phyloP scores from a whole-genome alignment of 163 green algal species.

The Volvox carteri region DNA sequence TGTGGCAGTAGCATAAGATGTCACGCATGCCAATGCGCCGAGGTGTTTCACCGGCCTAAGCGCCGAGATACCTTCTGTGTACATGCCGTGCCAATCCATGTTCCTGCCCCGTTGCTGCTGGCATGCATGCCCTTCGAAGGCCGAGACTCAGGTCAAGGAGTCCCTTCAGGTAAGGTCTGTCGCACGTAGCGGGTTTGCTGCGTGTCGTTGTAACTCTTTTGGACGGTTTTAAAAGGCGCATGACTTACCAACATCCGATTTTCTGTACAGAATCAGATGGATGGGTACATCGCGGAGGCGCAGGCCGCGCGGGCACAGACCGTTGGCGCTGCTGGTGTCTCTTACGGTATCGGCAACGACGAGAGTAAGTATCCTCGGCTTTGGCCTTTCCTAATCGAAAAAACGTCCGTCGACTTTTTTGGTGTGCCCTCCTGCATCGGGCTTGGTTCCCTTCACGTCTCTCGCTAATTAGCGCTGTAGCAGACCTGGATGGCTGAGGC shows the following conservation, averaged over 20 bases:
- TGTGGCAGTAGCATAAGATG: too few species aligned
- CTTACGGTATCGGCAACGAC: conserved; percentile 21
- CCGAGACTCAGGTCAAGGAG: not conserved
- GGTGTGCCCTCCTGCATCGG: not conserved
- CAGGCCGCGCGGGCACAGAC: conserved; percentile 43
- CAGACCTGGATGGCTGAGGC: too few species aligned
- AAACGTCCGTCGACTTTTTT: not conserved
- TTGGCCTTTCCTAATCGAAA: not conserved
- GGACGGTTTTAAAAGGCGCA: not conserved
- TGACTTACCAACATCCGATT: not conserved
- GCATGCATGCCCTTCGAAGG: too few species aligned
- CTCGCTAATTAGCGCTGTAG: too few species aligned
- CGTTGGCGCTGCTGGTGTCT: not conserved
- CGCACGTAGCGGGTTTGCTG: not conserved
- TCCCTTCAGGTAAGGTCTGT: not conserved
- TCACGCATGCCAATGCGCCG: too few species aligned
- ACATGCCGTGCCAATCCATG: too few species aligned
- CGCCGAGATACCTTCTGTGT: too few species aligned
- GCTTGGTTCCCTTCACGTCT: too few species aligned
- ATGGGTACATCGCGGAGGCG: conserved; percentile 59
- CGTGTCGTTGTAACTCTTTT: too few species aligned
- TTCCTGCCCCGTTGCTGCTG: too few species aligned
- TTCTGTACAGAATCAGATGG: conserved; percentile 46
- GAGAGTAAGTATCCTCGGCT: conserved; percentile 47
- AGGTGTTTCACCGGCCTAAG: too few species aligned